Conservation (phyloP, 805 yeast genomes). For the Candida mattraensis region DNA sequence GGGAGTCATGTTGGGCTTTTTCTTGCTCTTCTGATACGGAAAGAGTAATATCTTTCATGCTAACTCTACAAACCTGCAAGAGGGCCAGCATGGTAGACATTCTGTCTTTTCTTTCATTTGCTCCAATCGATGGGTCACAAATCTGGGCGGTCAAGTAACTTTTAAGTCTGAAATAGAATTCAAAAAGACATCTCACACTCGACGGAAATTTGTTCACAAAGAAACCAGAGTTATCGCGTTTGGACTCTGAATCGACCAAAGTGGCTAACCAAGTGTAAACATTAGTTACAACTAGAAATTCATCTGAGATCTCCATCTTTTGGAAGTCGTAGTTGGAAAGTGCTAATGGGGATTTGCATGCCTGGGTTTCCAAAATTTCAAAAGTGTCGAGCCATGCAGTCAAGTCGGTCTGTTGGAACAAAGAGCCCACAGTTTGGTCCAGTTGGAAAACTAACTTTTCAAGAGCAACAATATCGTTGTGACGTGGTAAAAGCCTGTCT, state of each 20-base stretch:
- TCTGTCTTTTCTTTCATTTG: conserved; percentile 59
- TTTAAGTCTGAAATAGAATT: conserved; percentile 65
- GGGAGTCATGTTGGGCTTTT: conserved; percentile 39
- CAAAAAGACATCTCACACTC: conserved; percentile 63
- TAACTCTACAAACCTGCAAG: conserved; percentile 61
- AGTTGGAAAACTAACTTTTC: conserved; percentile 62
- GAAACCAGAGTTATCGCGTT: conserved; percentile 18
- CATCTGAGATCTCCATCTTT: conserved; percentile 43
- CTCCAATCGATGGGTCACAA: conserved; percentile 56
- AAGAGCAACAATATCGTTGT: conserved; percentile 46
- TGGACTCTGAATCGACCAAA: conserved; percentile 43
- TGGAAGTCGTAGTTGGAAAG: conserved; percentile 56
- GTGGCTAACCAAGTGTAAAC: conserved; percentile 69
- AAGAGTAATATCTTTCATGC: conserved; percentile 59
- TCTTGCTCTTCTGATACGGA: conserved; percentile 29
- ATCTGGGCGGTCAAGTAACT: conserved; percentile 64
- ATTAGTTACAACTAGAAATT: conserved; percentile 60
- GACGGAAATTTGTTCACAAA: conserved; percentile 58
- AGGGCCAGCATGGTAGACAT: conserved; percentile 70
- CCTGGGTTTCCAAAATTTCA: conserved; percentile 70
- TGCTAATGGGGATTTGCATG: conserved; percentile 54
- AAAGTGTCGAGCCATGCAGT: conserved; percentile 80
- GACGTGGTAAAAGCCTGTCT: conserved; percentile 27
- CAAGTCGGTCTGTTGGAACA: conserved; percentile 55
- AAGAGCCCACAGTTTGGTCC: conserved; percentile 58